These are phyloP conservation scores for Alectoria sarmentosa DNA, from an alignment of 495 filamentous ascomycete genomes.

Conservation along the genomic window DNA sequence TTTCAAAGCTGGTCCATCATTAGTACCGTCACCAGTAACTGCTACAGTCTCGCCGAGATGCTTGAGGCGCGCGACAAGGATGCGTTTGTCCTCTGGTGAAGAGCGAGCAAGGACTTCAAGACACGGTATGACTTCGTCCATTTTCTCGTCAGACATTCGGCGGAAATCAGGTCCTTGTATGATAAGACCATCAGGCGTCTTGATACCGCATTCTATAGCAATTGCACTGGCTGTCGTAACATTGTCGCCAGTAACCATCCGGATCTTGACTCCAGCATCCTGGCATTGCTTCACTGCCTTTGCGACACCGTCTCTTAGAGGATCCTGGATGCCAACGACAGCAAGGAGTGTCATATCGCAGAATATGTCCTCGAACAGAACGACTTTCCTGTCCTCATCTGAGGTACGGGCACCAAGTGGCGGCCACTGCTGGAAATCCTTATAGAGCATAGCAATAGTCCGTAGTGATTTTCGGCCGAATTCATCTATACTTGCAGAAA, in stretches of 20 bases:
- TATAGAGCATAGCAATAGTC: constrained; percentile 57
- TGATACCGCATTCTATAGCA: constrained; percentile 76
- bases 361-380: constrained; percentile 51
- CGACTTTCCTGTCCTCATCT: constrained; percentile 47
- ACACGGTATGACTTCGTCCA: constrained; percentile 63
- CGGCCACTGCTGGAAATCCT: constrained; percentile 58
- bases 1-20: constrained; percentile 81
- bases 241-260: constrained; percentile 92
- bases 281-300: constrained; percentile 69
- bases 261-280: constrained; percentile 71
- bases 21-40: constrained; percentile 85
- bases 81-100: constrained; percentile 81
- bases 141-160: constrained; percentile 60
- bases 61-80: constrained; percentile 68
- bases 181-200: constrained; percentile 60
- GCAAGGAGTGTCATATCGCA: constrained; percentile 54
- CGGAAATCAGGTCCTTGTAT: constrained; percentile 85
- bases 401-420: constrained; percentile 37
- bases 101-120: constrained; percentile 83
- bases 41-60: constrained; percentile 72
- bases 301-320: constrained; percentile 63
- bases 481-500: constrained; percentile 42
- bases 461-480: constrained; percentile 55
- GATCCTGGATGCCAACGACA: constrained; percentile 62
- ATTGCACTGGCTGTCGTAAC: constrained; percentile 75